Evolutionary conservation across 2,329 filamentous ascomycete species (phyloP), one percentile per base, ranked within the genome.

Genomic region (Trichoderma harzianum): DNA sequence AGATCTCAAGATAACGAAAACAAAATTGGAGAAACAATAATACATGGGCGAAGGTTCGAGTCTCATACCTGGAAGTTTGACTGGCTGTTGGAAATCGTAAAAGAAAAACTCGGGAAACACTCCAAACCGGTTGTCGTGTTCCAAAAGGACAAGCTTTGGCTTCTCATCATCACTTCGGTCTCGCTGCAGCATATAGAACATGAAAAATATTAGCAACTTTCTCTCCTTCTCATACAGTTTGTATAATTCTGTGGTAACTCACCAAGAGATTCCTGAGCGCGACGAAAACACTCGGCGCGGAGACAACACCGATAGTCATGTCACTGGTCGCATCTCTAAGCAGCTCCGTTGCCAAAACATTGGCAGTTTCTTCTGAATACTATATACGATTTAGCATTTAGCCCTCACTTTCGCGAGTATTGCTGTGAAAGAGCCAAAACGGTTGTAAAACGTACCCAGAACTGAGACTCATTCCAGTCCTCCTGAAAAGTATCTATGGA

Each of bases 381-480:
- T 92, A 74, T 28, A n/a, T 1, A 14, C 6, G 28, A 34, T 5
- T 36, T 12, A 53, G 18, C 16, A n/a, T 8, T 51, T 43, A 24
- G 47, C 11, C 21, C 11, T 51, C 47, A 24, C 43, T 8, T 51
- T 51, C 18, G 10, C n/a, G 10, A 12, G 4, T 21, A 21, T 51
- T 12, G 5, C 10, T 24, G 43, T 12, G 43, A 51, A 18, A 16
- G 14, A 26, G 3, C 21, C n/a, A 51, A 51, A 51, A 24, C 11
- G n/a, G 3, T 51, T 11, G 8, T 21, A 34, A 24, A 7, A 78
- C 85, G 51, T 84, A 93, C 90, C 93, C 93, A 96, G 78, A 96
- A 96, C 81, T 95, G 93, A 73, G 89, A 92, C 77, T 91, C 88
- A 78, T 95, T 93, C 93, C 93, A 96, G 80, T 95, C 91, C 81